Evolutionary conservation across 78 protist genomes (phyloP).

Genomic region (Isochrysis galbana): DNA sequence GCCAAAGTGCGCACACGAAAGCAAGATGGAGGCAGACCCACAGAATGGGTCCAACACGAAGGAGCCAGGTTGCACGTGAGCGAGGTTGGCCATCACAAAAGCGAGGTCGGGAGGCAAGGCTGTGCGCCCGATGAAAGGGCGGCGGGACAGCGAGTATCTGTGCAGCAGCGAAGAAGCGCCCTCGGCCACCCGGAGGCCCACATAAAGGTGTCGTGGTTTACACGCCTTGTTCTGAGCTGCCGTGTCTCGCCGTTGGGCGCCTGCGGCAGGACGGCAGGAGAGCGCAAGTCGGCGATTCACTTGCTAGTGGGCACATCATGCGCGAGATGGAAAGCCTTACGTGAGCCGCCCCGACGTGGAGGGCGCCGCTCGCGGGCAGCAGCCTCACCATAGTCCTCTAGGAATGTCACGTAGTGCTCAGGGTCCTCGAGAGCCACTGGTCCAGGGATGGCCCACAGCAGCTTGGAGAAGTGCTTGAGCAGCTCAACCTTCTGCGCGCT

Average conservation of each 20-base stretch:
- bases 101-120: background rate
- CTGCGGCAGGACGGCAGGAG: too few relatives aligned
- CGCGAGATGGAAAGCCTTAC: too few relatives aligned
- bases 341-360: too few relatives aligned
- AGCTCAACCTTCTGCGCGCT: background rate
- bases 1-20: background rate
- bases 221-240: too few relatives aligned
- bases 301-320: too few relatives aligned
- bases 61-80: conserved; percentile 2
- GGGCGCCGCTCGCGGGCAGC: too few relatives aligned
- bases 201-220: background rate
- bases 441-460: background rate
- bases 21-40: conserved; percentile 12
- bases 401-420: background rate
- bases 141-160: background rate
- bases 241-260: too few relatives aligned
- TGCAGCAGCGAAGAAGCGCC: background rate
- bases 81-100: background rate
- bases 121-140: background rate
- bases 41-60: conserved; percentile 29
- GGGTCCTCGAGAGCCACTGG: background rate
- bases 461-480: background rate
- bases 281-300: too few relatives aligned
- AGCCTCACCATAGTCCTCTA: background rate
- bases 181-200: background rate